Evolutionary conservation across 208 protist genomes (phyloP), one percentile per base, ranked within the genome.

Genomic region (Angomonas deanei): DNA sequence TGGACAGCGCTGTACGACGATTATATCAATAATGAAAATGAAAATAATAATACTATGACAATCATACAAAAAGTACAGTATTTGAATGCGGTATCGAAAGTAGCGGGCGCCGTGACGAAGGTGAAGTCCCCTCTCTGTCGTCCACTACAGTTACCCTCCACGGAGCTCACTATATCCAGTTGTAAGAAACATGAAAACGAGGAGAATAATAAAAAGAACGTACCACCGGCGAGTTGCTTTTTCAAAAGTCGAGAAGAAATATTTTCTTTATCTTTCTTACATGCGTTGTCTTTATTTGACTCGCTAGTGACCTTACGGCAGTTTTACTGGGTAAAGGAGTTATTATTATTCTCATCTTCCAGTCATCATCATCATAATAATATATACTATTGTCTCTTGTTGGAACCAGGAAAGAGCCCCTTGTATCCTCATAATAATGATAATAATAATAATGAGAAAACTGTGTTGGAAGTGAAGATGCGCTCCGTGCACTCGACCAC

Each of bases 281-380:
- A 78, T 52, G 62, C 74, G n/a, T 54, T 82, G 8, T 83, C 78
- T 49, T 31, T 47, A n/a, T 81, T 91, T 52, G 64, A 74, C 34
- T 80, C 76, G 10, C 62, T 91, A 23, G 62, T 83, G 1, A 69
- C 79, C 19, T 66, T 91, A 26, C 68, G 79, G 1, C 84, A 91
- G 68, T 84, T 78, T 60, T 61, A 56, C 26, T 84, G 74, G 48
- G 23, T 68, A 36, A 66, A 54, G 53, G 58, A 77, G 27, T 64
- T 88, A 34, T 31, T n/a, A n/a, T n/a, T n/a, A n/a, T n/a, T n/a
- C n/a, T n/a, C n/a, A n/a, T n/a, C n/a, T n/a, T n/a, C n/a, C n/a
- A n/a, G n/a, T n/a, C n/a, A n/a, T n/a, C n/a, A n/a, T n/a, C n/a
- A n/a, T n/a, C n/a, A n/a, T n/a, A n/a, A 30, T 11, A 61, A 64